Base-by-base conservation (phyloP, 441 rosid species). In the Croton laevigatus region DNA sequence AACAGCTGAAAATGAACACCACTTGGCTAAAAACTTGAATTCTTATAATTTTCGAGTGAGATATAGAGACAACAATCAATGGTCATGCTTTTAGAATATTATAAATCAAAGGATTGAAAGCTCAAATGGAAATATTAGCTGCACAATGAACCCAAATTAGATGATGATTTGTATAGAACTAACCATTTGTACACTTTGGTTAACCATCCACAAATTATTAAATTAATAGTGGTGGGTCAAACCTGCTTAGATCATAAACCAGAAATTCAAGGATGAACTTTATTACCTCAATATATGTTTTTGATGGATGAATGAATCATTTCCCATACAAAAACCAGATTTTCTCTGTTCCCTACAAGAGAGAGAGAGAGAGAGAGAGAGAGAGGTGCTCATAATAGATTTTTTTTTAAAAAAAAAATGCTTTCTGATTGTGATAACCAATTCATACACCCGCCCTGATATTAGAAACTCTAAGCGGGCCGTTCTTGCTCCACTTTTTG, bases 301-400 rank as follows among this genome's bases (percentile, higher is more conserved):
- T 58, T 69, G 8, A 65, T 73, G 71, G 66, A 66, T 59, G 9
- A 20, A 73, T 59, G 76, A 73, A 55, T 65, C 76, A 73, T 46
- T 58, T 65, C 71, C 52, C 71, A 72, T 49, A 42, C 63, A 62
- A 71, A 63, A 19, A 55, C 36, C 55, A 65, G 63, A 64, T 72
- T 72, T 64, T 62, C 60, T 32, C 12, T 49, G 58, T 59, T 49
- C 57, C 19, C 59, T 32, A n/a, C 8, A 49, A 51, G 6, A 44
- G 6, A 55, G 9, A 22, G 27, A 19, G 10, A 6, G 44, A 6
- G 6, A 8, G 10, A 40, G 8, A 40, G 6, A 6, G 12, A 34
- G 12, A 40, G 3, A 11, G 2, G 16, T 37, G 65, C 5, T 42
- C 42, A 40, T 40, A 40, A 0, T 40, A 40, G 22, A 42, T 20